phyloP scores from a whole-genome alignment of 2,329 filamentous ascomycete species.

The Penicillium sp. region DNA sequence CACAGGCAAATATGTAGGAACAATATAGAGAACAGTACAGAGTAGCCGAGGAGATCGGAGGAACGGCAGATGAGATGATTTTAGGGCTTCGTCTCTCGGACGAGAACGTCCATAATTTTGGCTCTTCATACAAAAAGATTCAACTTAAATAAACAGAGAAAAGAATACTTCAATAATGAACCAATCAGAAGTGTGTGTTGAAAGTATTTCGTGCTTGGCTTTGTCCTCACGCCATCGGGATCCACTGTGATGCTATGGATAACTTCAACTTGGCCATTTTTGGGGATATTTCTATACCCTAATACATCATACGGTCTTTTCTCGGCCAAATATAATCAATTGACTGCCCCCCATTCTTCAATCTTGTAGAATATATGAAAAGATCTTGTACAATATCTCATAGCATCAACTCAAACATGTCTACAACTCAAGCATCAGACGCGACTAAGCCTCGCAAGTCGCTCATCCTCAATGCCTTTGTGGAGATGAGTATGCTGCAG shows the following conservation, averaged over 20 bases:
- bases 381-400: background rate
- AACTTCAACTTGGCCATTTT: background rate
- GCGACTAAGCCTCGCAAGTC: constrained; percentile 41
- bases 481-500: constrained; percentile 44
- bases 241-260: constrained; percentile 40
- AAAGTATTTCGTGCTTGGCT: background rate
- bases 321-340: background rate
- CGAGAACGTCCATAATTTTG: no score
- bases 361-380: no score
- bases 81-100: no score
- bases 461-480: constrained; percentile 51
- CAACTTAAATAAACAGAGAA: no score
- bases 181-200: constrained; percentile 5
- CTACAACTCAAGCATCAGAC: constrained; percentile 8
- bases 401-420: constrained; percentile 7
- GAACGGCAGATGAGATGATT: no score
- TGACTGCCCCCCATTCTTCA: background rate
- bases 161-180: background rate
- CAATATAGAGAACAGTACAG: no score
- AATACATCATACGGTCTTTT: background rate
- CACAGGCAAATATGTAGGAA: no score
- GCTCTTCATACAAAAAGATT: no score
- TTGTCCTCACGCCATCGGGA: constrained; percentile 31
- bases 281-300: no score
- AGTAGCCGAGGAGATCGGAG: no score